Percentiles rank a stretch among this genome's conserved stretches.
Evolutionary conservation across 2,329 filamentous ascomycete genomes (phyloP).

Genomic region (Venturia pyrina): DNA sequence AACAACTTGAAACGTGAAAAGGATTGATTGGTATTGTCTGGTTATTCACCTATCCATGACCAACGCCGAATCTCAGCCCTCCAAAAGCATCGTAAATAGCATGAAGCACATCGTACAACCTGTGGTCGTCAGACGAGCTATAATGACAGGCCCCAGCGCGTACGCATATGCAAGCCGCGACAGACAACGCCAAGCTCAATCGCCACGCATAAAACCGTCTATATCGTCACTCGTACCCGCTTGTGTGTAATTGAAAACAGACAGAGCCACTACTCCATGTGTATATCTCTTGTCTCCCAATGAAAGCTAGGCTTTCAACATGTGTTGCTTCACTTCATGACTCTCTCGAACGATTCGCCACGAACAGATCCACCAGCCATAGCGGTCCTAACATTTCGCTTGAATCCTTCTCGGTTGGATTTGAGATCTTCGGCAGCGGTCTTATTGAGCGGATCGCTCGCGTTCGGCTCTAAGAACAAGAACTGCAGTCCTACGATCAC

Average conservation of each 20-base stretch:
- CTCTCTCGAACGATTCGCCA: slow-evolving; percentile 65
- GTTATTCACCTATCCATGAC: background rate
- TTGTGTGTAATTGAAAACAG: background rate
- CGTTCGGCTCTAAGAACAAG: slow-evolving; percentile 94
- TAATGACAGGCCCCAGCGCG: background rate
- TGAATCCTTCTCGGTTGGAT: slow-evolving; percentile 76
- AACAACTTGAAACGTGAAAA: background rate
- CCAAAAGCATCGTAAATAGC: background rate
- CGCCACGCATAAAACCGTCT: background rate
- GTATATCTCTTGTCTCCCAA: background rate
- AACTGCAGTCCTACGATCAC: slow-evolving; percentile 96
- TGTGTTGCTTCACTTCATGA: slow-evolving; percentile 47
- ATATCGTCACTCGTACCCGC: background rate
- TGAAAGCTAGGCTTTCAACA: background rate
- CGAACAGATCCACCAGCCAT: slow-evolving; percentile 75
- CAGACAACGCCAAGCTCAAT: slow-evolving; percentile 1
- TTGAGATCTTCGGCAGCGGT: slow-evolving; percentile 91
- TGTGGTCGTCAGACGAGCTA: background rate
- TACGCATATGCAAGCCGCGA: background rate
- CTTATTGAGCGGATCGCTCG: slow-evolving; percentile 95
- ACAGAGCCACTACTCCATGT: background rate
- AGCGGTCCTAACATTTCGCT: slow-evolving; percentile 73
- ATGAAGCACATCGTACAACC: background rate
- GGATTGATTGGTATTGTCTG: background rate
- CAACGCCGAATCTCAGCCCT: background rate